Base-by-base conservation (phyloP, 2,329 filamentous ascomycete genomes). In the Aureobasidium sp. region DNA sequence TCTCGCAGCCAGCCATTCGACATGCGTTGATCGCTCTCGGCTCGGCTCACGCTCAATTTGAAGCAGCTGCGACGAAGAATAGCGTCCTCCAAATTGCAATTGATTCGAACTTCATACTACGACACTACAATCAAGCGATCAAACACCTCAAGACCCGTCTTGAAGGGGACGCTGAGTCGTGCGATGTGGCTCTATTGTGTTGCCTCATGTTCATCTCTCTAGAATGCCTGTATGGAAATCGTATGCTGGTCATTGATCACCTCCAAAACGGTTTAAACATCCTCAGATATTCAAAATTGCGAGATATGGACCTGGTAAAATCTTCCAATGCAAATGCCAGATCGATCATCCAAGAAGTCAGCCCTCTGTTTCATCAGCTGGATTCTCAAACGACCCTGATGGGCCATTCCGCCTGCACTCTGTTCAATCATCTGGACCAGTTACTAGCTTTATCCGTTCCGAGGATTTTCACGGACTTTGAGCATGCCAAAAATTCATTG, bases 141-240 rank as follows among this genome's bases (percentile, higher is more conserved):
- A 61, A 59, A 6, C 60, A 58, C 21, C 60, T 68, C 51, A 63
- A 62, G 32, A 27, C 44, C 16, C 57, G 65, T 27, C 54, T 68
- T n/a, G 55, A 58, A 25, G 45, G 42, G 12, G 56, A 57, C 17
- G 56, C 52, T 6, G 54, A 57, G 7, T 55, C 60, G 4, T 41
- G 64, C 40, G 62, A 68, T 25, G 49, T 62, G 7, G 57, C 66
- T 8, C 54, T 68, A 6, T 47, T 67, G 4, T 65, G 63, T 53
- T 63, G 62, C 12, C 52, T 68, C 14, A 30, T 68, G 19, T 64
- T 63, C 54, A 61, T 65, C 11, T 63, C 66, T 32, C 65, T 67
- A 47, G 66, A 68, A 49, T 58, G 63, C n/a, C 51, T 68, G 22
- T 57, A 62, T 22, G 63, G 66, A 22, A 57, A 57, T 19, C 66